phyloP scores from a whole-genome alignment of 768 basidiomycete genomes.

The Scleroderma bovista region DNA sequence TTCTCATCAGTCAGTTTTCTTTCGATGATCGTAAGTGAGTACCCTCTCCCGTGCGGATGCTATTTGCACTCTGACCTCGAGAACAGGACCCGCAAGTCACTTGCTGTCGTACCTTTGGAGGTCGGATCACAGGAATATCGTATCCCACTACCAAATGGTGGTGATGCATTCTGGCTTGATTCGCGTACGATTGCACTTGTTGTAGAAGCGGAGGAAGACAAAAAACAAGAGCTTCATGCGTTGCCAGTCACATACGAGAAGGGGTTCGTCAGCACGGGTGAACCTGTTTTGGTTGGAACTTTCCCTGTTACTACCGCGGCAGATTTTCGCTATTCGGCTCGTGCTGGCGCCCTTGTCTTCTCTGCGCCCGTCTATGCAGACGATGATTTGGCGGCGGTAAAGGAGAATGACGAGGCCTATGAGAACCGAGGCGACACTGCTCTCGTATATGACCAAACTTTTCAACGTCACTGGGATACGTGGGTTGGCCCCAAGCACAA shows the following conservation, averaged over 20 bases:
- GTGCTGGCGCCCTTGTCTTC: conserved; percentile 69
- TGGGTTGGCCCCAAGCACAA: conserved; percentile 71
- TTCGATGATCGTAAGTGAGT: conserved; percentile 70
- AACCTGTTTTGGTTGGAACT: conserved; percentile 47
- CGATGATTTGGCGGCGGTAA: conserved; percentile 62
- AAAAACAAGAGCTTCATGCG: conserved; percentile 53
- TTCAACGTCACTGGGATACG: conserved; percentile 73
- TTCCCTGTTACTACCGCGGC: conserved; percentile 63
- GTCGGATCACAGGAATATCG: conserved; percentile 44
- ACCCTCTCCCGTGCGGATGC: background rate
- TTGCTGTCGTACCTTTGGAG: conserved; percentile 57
- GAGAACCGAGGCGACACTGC: conserved; percentile 70
- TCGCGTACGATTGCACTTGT: conserved; percentile 65
- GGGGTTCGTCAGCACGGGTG: conserved; percentile 28
- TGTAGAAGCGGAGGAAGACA: conserved; percentile 46
- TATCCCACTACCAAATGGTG: conserved; percentile 59
- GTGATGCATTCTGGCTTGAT: conserved; percentile 77
- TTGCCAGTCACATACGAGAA: conserved; percentile 46
- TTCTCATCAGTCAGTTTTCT: conserved; percentile 63
- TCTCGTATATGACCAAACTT: conserved; percentile 61
- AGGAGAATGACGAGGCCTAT: conserved; percentile 65
- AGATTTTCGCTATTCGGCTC: conserved; percentile 63
- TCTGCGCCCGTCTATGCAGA: conserved; percentile 79
- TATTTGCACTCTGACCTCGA: background rate
- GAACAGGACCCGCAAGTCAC: conserved; percentile 62